phyloP scores from a whole-genome alignment of 2,329 filamentous ascomycete species.

The Cytospora schulzeri region DNA sequence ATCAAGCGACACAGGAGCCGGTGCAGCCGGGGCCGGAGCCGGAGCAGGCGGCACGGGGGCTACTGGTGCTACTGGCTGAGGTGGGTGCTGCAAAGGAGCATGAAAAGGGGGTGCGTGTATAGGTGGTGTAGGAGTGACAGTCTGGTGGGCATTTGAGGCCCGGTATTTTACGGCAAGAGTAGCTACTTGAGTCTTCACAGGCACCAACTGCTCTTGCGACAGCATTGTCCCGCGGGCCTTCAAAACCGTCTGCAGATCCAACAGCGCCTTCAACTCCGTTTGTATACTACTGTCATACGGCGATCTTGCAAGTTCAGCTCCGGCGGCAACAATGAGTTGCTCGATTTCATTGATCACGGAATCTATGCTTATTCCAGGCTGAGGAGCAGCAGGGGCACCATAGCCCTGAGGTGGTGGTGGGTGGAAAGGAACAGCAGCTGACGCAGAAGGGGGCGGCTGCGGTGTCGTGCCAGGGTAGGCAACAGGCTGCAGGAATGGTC shows the following conservation, averaged over 20 bases:
- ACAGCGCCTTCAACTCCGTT: slow-evolving; percentile 78
- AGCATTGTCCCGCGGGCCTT: slow-evolving; percentile 68
- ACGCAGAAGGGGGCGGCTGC: slow-evolving; percentile 42
- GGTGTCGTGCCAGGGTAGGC: slow-evolving; percentile 33
- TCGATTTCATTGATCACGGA: slow-evolving; percentile 82
- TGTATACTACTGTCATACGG: slow-evolving; percentile 76
- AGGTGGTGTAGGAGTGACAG: slow-evolving; percentile 37
- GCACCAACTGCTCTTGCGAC: slow-evolving; percentile 77
- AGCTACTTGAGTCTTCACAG: slow-evolving; percentile 83
- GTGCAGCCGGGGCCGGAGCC: slow-evolving; percentile 35
- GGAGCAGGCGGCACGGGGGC: slow-evolving; percentile 37
- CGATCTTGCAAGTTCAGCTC: slow-evolving; percentile 73
- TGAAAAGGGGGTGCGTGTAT: slow-evolving; percentile 38
- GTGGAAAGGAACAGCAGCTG: slow-evolving; percentile 45
- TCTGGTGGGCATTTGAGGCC: slow-evolving; percentile 43
- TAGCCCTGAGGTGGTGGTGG: slow-evolving; percentile 45
- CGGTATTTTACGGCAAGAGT: slow-evolving; percentile 69
- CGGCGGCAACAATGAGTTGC: slow-evolving; percentile 72
- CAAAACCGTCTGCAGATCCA: slow-evolving; percentile 81
- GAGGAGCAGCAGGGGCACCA: slow-evolving; percentile 40
- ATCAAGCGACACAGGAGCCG: slow-evolving; percentile 53
- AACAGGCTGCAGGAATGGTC: slow-evolving; percentile 28
- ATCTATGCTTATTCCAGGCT: slow-evolving; percentile 63
- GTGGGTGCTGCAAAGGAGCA: slow-evolving; percentile 36
- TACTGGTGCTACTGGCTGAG: slow-evolving; percentile 37